Evolutionary conservation across 2,329 filamentous ascomycete species (phyloP).

Genomic region (Ceratocystis destructans): DNA sequence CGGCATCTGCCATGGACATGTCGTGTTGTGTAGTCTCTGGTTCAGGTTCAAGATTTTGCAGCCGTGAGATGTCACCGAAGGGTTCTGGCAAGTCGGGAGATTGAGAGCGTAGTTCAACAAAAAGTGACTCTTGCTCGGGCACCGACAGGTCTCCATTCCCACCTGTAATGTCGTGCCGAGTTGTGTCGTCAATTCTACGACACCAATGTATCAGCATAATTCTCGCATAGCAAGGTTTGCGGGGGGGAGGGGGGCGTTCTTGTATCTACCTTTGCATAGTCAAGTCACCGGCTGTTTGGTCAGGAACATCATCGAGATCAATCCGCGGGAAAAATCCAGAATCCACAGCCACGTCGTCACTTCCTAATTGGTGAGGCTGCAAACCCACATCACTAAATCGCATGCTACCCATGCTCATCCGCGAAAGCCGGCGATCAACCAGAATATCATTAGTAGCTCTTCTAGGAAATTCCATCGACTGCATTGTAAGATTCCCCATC

Average conservation of each 20-base stretch:
- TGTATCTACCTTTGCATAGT: conserved; percentile 32
- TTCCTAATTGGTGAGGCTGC: conserved; percentile 24
- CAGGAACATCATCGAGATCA: conserved; percentile 31
- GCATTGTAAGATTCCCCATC: conserved; percentile 39
- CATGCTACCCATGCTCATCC: conserved; percentile 41
- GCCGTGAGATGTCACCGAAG: conserved; percentile 16
- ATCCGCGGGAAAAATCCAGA: conserved; percentile 41
- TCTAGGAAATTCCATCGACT: conserved; percentile 47
- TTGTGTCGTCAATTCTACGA: conserved; percentile 27
- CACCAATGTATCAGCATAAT: neutral
- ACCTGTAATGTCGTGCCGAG: conserved; percentile 11
- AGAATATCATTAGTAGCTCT: conserved; percentile 37
- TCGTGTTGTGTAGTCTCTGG: conserved; percentile 11
- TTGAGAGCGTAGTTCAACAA: neutral
- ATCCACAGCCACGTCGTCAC: conserved; percentile 33
- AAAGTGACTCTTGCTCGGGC: conserved; percentile 2
- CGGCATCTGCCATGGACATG: conserved; percentile 9
- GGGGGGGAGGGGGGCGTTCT: neutral
- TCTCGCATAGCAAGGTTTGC: neutral
- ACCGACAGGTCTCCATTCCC: conserved; percentile 11
- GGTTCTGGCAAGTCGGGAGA: conserved; percentile 15
- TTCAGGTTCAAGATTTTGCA: conserved; percentile 13
- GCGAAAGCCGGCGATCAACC: conserved; percentile 31
- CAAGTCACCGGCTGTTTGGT: conserved; percentile 29
- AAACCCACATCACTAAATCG: conserved; percentile 41